Percentiles rank a stretch among this genome's conserved stretches.
Evolutionary conservation across 139 green algal species (phyloP).

Genomic region (Chlamydomonas sphaeroides): DNA sequence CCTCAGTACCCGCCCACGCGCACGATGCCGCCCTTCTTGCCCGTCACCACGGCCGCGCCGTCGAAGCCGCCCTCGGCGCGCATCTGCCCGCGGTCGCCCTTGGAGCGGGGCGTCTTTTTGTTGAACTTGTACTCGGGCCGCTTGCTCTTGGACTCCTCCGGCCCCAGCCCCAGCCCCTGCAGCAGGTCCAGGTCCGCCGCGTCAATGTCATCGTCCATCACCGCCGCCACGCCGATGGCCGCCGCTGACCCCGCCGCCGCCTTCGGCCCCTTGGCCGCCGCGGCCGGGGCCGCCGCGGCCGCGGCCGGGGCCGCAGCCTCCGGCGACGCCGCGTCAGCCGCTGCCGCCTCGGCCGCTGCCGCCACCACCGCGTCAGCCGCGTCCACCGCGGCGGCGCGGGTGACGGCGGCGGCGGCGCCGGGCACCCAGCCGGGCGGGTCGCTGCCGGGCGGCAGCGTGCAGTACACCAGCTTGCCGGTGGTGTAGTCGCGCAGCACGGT

Average conservation of each 20-base stretch:
- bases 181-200: conserved; percentile 67
- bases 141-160: conserved; percentile 37
- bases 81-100: conserved; percentile 64
- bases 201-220: conserved; percentile 28
- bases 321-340: not conserved
- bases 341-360: not conserved
- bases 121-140: conserved; percentile 83
- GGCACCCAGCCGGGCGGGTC: not conserved
- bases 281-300: not conserved
- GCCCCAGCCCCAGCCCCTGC: not conserved
- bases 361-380: not conserved
- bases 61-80: conserved; percentile 61
- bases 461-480: conserved; percentile 90
- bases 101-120: conserved; percentile 79
- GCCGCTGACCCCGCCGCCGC: not conserved
- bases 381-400: no score
- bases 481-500: conserved; percentile 92
- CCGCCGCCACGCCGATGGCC: no score
- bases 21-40: conserved; percentile 76
- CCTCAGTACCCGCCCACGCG: conserved; percentile 48
- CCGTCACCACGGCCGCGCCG: conserved; percentile 59
- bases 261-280: not conserved
- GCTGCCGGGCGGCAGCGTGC: conserved; percentile 75
- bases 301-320: not conserved
- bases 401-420: not conserved